Conservation (phyloP, 768 basidiomycete genomes). For the Pseudohyphozyma bogoriensis region DNA sequence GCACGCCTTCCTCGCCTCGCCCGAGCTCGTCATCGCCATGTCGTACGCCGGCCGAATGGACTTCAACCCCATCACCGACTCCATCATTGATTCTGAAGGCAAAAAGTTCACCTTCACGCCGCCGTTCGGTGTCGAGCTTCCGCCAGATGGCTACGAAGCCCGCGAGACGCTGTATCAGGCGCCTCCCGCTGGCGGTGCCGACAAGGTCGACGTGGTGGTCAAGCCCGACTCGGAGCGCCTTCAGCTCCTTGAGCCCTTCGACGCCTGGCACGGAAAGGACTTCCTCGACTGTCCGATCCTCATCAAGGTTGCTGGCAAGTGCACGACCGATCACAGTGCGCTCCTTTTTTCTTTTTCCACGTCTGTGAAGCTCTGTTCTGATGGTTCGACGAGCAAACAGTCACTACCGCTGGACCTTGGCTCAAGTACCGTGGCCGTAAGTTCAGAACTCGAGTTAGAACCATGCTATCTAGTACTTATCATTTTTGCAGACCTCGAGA, state of each 20-base stretch:
- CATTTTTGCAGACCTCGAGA: too few species aligned
- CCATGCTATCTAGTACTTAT: too few species aligned
- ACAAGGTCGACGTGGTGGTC: constrained; percentile 74
- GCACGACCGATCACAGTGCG: constrained; percentile 55
- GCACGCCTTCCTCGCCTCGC: constrained; percentile 89
- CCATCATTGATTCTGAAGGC: constrained; percentile 77
- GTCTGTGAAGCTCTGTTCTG: constrained; percentile 47
- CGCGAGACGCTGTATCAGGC: constrained; percentile 96
- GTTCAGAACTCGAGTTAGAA: too few species aligned
- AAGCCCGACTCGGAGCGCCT: constrained; percentile 77
- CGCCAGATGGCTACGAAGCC: constrained; percentile 89
- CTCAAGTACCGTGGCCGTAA: constrained; percentile 99
- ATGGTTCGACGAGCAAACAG: constrained; percentile 39
- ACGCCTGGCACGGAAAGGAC: constrained; percentile 86
- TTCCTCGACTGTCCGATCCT: constrained; percentile 78
- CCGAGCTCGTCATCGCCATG: constrained; percentile 92
- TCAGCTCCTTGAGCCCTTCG: constrained; percentile 79
- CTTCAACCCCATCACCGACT: constrained; percentile 94
- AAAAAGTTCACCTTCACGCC: constrained; percentile 95
- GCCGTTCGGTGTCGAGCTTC: constrained; percentile 83
- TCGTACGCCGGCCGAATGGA: constrained; percentile 85
- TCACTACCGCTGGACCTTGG: constrained; percentile 94
- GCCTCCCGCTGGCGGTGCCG: constrained; percentile 74
- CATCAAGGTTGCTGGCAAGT: constrained; percentile 99
- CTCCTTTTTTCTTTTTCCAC: constrained; percentile 26